These are phyloP conservation scores for Penicillium verrucosum DNA, from an alignment of 2,329 filamentous ascomycete species.

Conservation along the genomic window DNA sequence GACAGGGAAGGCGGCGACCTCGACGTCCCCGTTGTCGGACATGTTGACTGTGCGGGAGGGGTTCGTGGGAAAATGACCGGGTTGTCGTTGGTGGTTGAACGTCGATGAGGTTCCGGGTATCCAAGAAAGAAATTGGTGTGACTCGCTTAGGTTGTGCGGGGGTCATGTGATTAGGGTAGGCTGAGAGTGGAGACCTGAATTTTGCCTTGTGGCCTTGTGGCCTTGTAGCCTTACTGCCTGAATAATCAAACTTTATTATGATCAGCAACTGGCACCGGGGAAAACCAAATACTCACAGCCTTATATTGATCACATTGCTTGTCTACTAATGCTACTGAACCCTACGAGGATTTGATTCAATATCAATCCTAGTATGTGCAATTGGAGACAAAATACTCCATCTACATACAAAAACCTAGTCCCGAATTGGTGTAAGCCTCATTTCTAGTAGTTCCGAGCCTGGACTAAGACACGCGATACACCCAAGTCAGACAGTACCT, in stretches of 20 bases:
- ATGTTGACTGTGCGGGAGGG: constrained; percentile 58
- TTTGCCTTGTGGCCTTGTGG: constrained; percentile 23
- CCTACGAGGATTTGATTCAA: background rate
- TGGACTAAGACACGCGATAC: background rate
- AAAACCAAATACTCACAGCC: background rate
- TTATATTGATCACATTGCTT: background rate
- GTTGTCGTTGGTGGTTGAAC: constrained; percentile 41
- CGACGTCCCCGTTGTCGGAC: constrained; percentile 94
- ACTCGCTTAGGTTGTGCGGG: constrained; percentile 44
- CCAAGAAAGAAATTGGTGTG: constrained; percentile 37
- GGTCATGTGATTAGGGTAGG: constrained; percentile 34
- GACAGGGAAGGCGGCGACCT: constrained; percentile 73
- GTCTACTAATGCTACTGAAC: background rate
- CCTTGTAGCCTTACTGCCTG: constrained; percentile 13
- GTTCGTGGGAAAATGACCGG: constrained; percentile 39
- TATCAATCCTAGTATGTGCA: background rate
- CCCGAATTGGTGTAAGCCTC: background rate
- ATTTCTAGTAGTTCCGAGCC: background rate
- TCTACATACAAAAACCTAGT: background rate
- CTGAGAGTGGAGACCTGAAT: constrained; percentile 10
- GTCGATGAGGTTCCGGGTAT: constrained; percentile 36
- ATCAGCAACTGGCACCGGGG: background rate
- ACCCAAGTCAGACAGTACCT: constrained; percentile 2
- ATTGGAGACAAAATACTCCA: background rate
- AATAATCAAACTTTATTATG: background rate